Evolutionary conservation across 2,329 filamentous ascomycete species (phyloP).

Genomic region (Cladobotryum protrusum): DNA sequence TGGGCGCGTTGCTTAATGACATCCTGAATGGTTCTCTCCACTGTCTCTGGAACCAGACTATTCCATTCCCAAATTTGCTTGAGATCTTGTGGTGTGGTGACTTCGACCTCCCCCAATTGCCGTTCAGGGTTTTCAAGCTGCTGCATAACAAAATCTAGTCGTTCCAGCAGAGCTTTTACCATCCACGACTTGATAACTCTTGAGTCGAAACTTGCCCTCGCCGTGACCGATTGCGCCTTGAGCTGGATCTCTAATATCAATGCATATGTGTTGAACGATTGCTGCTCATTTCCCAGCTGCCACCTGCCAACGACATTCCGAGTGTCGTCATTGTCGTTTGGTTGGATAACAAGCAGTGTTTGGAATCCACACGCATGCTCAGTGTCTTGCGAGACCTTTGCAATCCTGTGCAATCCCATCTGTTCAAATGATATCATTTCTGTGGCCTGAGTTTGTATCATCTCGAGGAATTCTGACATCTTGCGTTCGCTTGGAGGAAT

Average conservation of each 20-base stretch:
- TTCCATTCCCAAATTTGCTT: no score
- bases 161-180: background rate
- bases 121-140: background rate
- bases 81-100: no score
- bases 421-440: constrained; percentile 14
- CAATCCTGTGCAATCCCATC: constrained; percentile 13
- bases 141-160: background rate
- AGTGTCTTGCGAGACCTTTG: constrained; percentile 4
- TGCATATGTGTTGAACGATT: background rate
- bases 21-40: background rate
- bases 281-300: no score
- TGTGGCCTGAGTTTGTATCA: constrained; percentile 14
- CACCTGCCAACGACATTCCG: no score
- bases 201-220: background rate
- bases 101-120: no score
- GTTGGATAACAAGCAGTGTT: constrained; percentile 15
- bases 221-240: background rate
- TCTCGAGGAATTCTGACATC: constrained; percentile 24
- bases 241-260: background rate
- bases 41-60: no score
- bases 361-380: constrained; percentile 12
- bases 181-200: background rate
- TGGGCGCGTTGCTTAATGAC: background rate
- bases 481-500: background rate
- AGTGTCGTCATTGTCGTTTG: background rate